Evolutionary conservation across 768 basidiomycete genomes (phyloP).

Genomic region (Lactarius hengduanensis): DNA sequence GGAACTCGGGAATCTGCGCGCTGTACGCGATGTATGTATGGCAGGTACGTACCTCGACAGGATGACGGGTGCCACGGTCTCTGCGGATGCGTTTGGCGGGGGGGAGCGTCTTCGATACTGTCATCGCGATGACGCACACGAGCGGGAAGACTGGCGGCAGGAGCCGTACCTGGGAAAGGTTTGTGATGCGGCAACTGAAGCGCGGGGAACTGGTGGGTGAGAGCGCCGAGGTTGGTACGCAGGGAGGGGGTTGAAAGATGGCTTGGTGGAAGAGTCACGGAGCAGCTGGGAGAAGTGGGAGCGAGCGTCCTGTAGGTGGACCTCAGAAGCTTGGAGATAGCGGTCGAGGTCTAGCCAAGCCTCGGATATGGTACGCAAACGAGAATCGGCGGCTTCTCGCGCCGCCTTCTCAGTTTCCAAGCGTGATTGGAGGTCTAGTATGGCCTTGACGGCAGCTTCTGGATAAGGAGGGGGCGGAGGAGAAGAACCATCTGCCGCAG

Average conservation of each 20-base stretch:
- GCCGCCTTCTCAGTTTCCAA: slow-evolving; percentile 27
- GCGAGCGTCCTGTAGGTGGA: slow-evolving; percentile 26
- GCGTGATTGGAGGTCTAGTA: slow-evolving; percentile 25
- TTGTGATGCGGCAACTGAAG: slow-evolving; percentile 29
- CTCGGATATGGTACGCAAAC: slow-evolving; percentile 26
- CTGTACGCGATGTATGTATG: background rate
- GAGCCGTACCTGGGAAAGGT: slow-evolving; percentile 39
- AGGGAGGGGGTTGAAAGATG: slow-evolving; percentile 23
- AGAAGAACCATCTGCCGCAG: slow-evolving; percentile 14
- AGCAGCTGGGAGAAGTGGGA: slow-evolving; percentile 27
- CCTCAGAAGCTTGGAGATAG: slow-evolving; percentile 23
- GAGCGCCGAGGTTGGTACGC: slow-evolving; percentile 20
- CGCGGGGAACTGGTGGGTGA: slow-evolving; percentile 11
- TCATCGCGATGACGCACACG: slow-evolving; percentile 47
- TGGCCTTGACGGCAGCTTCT: slow-evolving; percentile 24
- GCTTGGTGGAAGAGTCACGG: slow-evolving; percentile 25
- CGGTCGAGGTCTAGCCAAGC: slow-evolving; percentile 29
- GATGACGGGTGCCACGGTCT: slow-evolving; percentile 39
- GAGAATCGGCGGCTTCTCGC: slow-evolving; percentile 26
- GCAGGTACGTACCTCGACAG: slow-evolving; percentile 32
- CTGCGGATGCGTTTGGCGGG: slow-evolving; percentile 49
- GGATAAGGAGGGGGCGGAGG: slow-evolving; percentile 18
- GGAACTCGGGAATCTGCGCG: slow-evolving; percentile 14
- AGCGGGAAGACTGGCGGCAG: slow-evolving; percentile 37
- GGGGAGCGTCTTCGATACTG: slow-evolving; percentile 45